A percentile compares a stretch with the other conserved stretches of the same genome.
phyloP scores from a whole-genome alignment of 75 land plant species.

The Azolla pinnata region DNA sequence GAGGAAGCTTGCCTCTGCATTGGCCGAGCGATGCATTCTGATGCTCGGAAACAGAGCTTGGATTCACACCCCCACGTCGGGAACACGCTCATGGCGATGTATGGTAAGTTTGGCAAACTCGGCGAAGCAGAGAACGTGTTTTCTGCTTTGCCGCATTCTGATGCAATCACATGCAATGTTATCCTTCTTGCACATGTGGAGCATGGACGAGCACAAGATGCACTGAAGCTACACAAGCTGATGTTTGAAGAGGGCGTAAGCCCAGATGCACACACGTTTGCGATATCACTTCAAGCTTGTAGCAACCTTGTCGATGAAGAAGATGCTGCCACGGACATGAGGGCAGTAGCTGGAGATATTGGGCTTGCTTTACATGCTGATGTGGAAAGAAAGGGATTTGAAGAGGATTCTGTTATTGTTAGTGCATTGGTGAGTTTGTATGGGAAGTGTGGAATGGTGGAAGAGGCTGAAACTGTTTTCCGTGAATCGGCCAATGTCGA shows the following conservation, averaged over 20 bases:
- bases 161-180: constrained; percentile 27
- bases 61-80: constrained; percentile 17
- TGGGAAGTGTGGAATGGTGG: constrained; percentile 7
- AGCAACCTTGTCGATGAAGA: constrained; percentile 3
- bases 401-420: constrained; percentile 4
- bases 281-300: constrained; percentile 24
- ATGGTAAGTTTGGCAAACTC: constrained; percentile 15
- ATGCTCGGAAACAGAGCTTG: constrained; percentile 16
- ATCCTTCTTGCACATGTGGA: constrained; percentile 24
- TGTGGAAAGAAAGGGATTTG: background rate
- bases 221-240: constrained; percentile 19
- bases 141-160: constrained; percentile 25
- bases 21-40: constrained; percentile 21
- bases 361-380: background rate
- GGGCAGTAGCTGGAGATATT: background rate
- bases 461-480: constrained; percentile 15
- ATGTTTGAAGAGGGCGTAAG: constrained; percentile 18
- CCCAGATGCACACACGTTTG: constrained; percentile 13
- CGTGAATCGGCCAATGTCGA: background rate
- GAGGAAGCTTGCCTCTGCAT: background rate
- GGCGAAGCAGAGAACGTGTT: constrained; percentile 18
- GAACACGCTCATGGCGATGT: constrained; percentile 23
- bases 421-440: constrained; percentile 15
- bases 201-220: background rate
- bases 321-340: background rate